A percentile compares a stretch with the other conserved stretches of the same genome.
Conservation (phyloP, 345 rosid species). For the Moricandia moricandioides region DNA sequence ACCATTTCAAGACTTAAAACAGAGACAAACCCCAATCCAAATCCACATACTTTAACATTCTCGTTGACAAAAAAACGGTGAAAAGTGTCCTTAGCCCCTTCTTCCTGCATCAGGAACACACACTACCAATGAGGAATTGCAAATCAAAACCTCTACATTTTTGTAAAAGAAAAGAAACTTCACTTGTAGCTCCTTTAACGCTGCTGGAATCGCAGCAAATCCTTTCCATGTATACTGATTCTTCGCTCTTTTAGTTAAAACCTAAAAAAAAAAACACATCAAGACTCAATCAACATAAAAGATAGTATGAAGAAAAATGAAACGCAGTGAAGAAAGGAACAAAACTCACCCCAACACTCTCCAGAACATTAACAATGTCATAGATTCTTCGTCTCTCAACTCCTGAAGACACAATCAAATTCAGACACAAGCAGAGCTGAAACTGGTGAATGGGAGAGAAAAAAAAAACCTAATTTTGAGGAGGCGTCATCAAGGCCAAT, state of each 20-base stretch:
- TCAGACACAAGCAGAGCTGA: not conserved
- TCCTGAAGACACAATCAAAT: conserved; percentile 43
- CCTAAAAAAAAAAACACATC: conserved; percentile 38
- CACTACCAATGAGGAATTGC: not conserved
- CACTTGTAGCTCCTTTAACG: conserved; percentile 63
- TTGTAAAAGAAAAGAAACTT: not conserved
- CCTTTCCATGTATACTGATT: conserved; percentile 88
- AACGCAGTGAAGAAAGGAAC: not conserved
- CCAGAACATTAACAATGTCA: conserved; percentile 82
- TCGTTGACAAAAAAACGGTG: conserved; percentile 40
- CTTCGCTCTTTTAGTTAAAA: conserved; percentile 65
- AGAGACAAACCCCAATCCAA: not conserved
- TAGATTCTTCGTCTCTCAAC: conserved; percentile 88
- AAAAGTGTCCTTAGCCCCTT: conserved; percentile 53
- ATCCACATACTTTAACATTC: conserved; percentile 52
- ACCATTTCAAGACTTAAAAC: not conserved
- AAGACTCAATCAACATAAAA: not conserved
- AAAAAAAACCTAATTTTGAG: conserved; percentile 51
- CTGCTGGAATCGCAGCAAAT: conserved; percentile 61
- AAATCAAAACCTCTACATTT: conserved; percentile 6
- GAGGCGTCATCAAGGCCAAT: conserved; percentile 92
- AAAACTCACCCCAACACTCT: conserved; percentile 79
- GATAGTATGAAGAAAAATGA: not conserved
- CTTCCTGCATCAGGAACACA: conserved; percentile 48
- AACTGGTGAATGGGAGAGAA: not conserved